Evolutionary conservation across 2,329 filamentous ascomycete species (phyloP), one percentile per base, ranked within the genome.

Genomic region (Emergomyces pasteurianus): DNA sequence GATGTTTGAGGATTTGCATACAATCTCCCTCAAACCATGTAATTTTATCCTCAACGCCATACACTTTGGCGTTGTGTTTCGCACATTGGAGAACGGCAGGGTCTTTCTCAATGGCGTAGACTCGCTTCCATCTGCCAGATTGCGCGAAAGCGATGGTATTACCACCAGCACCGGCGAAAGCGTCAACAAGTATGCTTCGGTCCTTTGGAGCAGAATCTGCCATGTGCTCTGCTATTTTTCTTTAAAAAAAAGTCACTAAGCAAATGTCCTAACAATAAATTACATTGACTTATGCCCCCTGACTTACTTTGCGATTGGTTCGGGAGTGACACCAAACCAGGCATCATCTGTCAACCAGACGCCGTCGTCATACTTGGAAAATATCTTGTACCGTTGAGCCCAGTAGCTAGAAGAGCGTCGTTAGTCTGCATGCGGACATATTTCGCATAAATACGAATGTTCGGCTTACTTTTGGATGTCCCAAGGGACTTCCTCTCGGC

Each of bases 251-350:
- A n/a, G 10, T 46, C 6, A 58, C 10, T 58, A 31, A 58, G 18
- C 18, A 26, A 26, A 38, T 52, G 57, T 40, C 40, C n/a, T 23
- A 10, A n/a, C 18, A n/a, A 47, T 31, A 12, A 23, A 58, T 34
- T 47, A 23, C 28, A 31, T 18, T 23, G 43, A 28, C 18, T 23
- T 36, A 59, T 49, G 28, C 53, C 40, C n/a, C 56, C 21, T 34
- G 12, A 76, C 80, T 68, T 78, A 94, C 89, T 81, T 85, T 63
- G 94, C 94, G 34, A 99, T 84, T 4, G 89, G 88, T 73, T 99
- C 92, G 16, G 94, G 92, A 0, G 95, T 99, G 8, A 97, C 92
- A 60, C 92, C 94, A 72, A 94, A 99, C 94, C 94, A 99, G 59
- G 91, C 88, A 75, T 92, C 87, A 72, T 95, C 86, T 0, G 95